Conservation (phyloP, 2,329 filamentous ascomycete genomes). For the Bisporella sp. region DNA sequence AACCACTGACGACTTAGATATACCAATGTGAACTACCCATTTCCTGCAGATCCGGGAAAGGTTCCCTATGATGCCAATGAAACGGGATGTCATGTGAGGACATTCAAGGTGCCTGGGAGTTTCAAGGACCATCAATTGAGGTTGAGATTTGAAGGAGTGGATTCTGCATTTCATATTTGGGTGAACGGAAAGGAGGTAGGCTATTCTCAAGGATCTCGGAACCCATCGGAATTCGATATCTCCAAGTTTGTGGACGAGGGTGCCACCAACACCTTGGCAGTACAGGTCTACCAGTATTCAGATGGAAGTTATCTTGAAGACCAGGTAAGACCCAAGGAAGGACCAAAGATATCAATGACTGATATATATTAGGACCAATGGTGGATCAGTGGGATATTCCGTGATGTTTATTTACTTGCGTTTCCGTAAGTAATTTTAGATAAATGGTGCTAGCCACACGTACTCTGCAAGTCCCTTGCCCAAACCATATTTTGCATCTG, state of each 20-base stretch:
- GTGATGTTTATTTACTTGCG: conserved; percentile 44
- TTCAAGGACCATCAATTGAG: conserved; percentile 36
- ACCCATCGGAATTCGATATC: conserved; percentile 53
- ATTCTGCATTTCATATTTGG: conserved; percentile 50
- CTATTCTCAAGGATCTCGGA: conserved; percentile 49
- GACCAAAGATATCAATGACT: neutral
- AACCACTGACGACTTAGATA: conserved; percentile 28
- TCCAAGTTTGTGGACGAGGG: conserved; percentile 31
- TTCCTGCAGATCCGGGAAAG: conserved; percentile 45
- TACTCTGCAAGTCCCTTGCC: too few species aligned
- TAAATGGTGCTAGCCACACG: too few species aligned
- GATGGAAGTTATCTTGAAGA: conserved; percentile 52
- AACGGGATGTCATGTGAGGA: conserved; percentile 44
- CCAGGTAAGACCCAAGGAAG: conserved; percentile 22
- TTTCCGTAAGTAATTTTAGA: conserved; percentile 29
- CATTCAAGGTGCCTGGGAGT: conserved; percentile 38
- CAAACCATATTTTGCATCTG: too few species aligned
- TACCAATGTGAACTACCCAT: conserved; percentile 47
- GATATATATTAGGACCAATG: conserved; percentile 37
- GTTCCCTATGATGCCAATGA: conserved; percentile 44
- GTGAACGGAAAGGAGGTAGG: conserved; percentile 48
- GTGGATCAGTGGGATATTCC: conserved; percentile 45
- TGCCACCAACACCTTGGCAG: conserved; percentile 30
- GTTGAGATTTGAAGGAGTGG: conserved; percentile 50
- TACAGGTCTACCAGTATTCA: conserved; percentile 49